phyloP scores from a whole-genome alignment of 1,284 basidiomycete species.

The Coniferiporia weirii region DNA sequence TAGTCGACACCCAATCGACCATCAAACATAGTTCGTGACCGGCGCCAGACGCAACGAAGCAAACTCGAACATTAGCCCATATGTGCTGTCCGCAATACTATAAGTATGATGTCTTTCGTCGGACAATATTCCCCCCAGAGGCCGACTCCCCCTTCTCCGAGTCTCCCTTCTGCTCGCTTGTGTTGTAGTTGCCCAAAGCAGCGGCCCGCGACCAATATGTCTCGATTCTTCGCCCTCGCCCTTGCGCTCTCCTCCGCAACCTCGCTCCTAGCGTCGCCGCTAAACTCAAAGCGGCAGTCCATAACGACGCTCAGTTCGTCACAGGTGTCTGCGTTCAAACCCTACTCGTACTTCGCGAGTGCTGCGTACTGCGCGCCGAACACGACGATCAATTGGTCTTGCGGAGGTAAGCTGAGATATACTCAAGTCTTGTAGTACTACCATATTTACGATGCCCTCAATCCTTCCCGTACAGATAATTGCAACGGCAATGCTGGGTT shows the following conservation, averaged over 20 bases:
- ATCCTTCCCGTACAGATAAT: constrained; percentile 30
- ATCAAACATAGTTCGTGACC: too few species aligned
- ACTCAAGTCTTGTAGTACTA: background rate
- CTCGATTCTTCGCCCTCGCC: background rate
- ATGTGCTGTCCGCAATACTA: too few species aligned
- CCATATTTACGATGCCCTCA: background rate
- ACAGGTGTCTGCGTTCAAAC: constrained; percentile 43
- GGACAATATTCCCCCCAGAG: too few species aligned
- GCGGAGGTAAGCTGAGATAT: constrained; percentile 39
- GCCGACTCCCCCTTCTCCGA: too few species aligned
- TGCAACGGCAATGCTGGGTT: constrained; percentile 52
- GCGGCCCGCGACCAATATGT: background rate
- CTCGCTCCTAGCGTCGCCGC: background rate
- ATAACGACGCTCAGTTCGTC: constrained; percentile 37
- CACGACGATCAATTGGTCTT: constrained; percentile 46
- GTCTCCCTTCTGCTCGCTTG: too few species aligned
- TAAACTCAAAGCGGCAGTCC: constrained; percentile 22
- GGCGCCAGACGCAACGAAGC: too few species aligned
- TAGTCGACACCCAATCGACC: too few species aligned
- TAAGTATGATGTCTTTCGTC: too few species aligned
- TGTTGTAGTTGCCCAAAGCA: too few species aligned
- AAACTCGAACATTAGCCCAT: too few species aligned
- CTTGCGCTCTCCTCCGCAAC: constrained; percentile 2
- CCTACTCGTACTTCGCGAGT: constrained; percentile 51
- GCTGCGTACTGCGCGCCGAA: constrained; percentile 48